Base-by-base conservation (phyloP, 2,329 filamentous ascomycete genomes). In the Aureobasidium uvarum region DNA sequence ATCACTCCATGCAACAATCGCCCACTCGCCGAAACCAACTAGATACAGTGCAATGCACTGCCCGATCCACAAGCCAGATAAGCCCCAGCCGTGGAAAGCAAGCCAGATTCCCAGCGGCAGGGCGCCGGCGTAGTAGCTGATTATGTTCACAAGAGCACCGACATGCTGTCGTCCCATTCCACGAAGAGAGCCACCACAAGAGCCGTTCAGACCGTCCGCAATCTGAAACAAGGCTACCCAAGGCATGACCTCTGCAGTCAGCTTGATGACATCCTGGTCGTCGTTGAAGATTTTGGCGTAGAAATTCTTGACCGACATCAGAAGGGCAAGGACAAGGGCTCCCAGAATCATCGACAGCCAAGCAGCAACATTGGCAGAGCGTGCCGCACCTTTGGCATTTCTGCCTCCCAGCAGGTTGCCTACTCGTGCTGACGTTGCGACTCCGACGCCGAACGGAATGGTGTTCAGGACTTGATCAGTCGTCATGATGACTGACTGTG, bases 221-320 rank as follows among this genome's bases (percentile, higher is more conserved):
- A 96, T 93, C 78, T 96, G 92, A 77, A 96, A 96, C 2, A 96
- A 80, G 0, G 92, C 92, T 0, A 96, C 92, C 71, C 88, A 94
- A 0, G 92, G 92, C 81, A 96, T 87, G 31, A 96, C 89, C 18
- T 88, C 79, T 0, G 89, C 85, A 0, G 92, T 93, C 0, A 96
- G 84, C 10, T 74, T 79, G 50, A 96, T 82, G 0, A 96, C 92
- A 0, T 82, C 77, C 23, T 84, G 77, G 70, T 96, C 91, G 68
- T 92, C 84, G 71, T 93, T 96, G 80, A 96, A 96, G 1, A 96
- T 84, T 63, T 85, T 84, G 0, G 89, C 92, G 69, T 94, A 92
- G 28, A 87, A 81, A 69, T 92, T 79, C 68, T 88, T 89, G 3
- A 89, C 88, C 1, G 81, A 83, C 84, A 96, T 86, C 13, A 96